Evolutionary conservation across 1,139 yeast genomes (phyloP), one percentile per base, ranked within the genome.

Genomic region (Sugiyamaella sp.): DNA sequence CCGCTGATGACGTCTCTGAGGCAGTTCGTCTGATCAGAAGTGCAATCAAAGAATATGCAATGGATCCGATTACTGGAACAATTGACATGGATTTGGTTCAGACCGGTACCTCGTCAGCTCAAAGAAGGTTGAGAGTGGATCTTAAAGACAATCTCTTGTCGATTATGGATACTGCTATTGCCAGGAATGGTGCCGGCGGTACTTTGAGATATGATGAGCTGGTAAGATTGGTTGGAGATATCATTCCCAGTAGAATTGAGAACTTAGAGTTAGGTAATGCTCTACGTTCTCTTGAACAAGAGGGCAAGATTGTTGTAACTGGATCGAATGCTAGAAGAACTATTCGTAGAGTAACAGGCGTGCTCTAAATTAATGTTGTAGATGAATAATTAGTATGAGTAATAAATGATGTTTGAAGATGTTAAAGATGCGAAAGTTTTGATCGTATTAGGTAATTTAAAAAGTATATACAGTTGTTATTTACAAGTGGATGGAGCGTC

Each of bases 61-160:
- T 97, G 6, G 99, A 93, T 73, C 99, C 98, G 29, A 78, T 86
- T 41, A 91, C 99, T 0, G 99, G 99, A 40, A 82, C 93, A 66
- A 93, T 93, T 62, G 99, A 95, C 69, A 90, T 93, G 97, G 97
- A 90, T 70, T 78, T 95, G 71, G 90, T 93, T 32, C 97, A 91
- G 73, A 93, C 98, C 0, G 99, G 99, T 55, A 90, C 95, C 37
- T 89, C 97, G 0, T 80, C 89, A 1, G 89, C 95, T 3, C 96
- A 91, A 70, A 79, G 97, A 68, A 81, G 85, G 64, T 71, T 85
- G 66, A 86, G 84, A 62, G 90, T 87, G 59, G 95, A 86, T 66
- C 76, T 89, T 60, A 78, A 82, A 33, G 79, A 81, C 54, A 88
- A 82, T 59, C 75, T 90, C 3, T 65, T 53, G 89, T 90, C 44